These are phyloP conservation scores for Colletotrichum cuscutae DNA, from an alignment of 2,329 filamentous ascomycete species.

Conservation along the genomic window DNA sequence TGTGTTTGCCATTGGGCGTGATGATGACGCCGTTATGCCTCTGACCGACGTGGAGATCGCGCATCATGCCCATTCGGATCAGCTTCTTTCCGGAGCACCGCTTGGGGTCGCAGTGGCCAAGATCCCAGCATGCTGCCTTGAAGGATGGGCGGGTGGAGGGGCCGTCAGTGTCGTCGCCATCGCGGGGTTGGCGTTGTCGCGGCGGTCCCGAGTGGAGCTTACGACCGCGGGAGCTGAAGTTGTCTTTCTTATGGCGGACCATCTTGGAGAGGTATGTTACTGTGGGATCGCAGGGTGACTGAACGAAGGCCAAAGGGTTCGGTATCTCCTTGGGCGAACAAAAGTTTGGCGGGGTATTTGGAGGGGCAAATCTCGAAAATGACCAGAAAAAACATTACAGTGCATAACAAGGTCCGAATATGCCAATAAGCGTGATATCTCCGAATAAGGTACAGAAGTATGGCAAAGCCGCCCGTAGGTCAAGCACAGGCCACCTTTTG, in stretches of 20 bases:
- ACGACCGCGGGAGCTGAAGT: conserved; percentile 76
- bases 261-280: conserved; percentile 56
- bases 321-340: background rate
- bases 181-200: conserved; percentile 61
- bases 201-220: conserved; percentile 68
- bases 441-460: background rate
- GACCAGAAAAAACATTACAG: conserved; percentile 13
- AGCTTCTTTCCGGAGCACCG: conserved; percentile 95
- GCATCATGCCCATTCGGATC: conserved; percentile 92
- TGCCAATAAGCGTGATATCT: background rate
- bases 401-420: background rate
- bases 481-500: conserved; percentile 25
- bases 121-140: conserved; percentile 97
- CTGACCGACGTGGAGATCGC: conserved; percentile 90
- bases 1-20: conserved; percentile 90
- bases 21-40: conserved; percentile 93
- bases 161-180: conserved; percentile 44
- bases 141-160: conserved; percentile 64
- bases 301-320: background rate
- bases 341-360: conserved; percentile 11
- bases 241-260: conserved; percentile 97
- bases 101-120: conserved; percentile 97
- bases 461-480: no score
- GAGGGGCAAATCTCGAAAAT: conserved; percentile 7
- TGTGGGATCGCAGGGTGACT: background rate